Percentiles rank a stretch among this genome's conserved stretches.
These are phyloP conservation scores for Ceratocystis destructans DNA, from an alignment of 2,329 filamentous ascomycete species.

Conservation along the genomic window DNA sequence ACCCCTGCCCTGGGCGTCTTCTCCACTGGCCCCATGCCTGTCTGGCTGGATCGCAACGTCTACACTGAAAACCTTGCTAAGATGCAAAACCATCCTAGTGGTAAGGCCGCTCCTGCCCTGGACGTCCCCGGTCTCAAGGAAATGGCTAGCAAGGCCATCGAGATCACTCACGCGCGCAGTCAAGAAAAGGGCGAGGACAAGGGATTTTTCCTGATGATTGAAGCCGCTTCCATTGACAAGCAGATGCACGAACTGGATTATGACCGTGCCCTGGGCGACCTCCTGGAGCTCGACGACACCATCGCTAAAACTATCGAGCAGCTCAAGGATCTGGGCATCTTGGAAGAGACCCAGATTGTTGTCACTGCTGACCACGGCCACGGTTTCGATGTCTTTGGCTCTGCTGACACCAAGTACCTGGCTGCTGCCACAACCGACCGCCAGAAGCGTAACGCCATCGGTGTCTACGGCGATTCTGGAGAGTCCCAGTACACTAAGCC, in stretches of 20 bases:
- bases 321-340: conserved; percentile 49
- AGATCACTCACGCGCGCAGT: conserved; percentile 55
- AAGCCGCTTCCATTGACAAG: conserved; percentile 77
- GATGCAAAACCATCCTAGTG: conserved; percentile 55
- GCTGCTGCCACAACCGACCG: conserved; percentile 50
- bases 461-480: conserved; percentile 59
- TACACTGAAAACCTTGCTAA: conserved; percentile 55
- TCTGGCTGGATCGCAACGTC: conserved; percentile 77
- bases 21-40: conserved; percentile 58
- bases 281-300: conserved; percentile 76
- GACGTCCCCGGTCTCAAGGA: conserved; percentile 76
- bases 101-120: conserved; percentile 47
- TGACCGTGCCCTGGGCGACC: conserved; percentile 69
- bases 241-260: conserved; percentile 81
- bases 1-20: conserved; percentile 65
- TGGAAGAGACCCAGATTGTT: conserved; percentile 64
- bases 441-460: conserved; percentile 60
- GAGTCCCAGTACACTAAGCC: conserved; percentile 58
- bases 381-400: conserved; percentile 77
- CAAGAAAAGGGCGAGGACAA: conserved; percentile 35
- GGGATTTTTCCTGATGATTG: conserved; percentile 79
- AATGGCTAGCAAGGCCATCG: conserved; percentile 78
- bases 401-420: conserved; percentile 67
- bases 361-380: conserved; percentile 84
- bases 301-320: conserved; percentile 60